phyloP scores from a whole-genome alignment of 2,329 filamentous ascomycete genomes.

The Exophiala phaeomuriformis region DNA sequence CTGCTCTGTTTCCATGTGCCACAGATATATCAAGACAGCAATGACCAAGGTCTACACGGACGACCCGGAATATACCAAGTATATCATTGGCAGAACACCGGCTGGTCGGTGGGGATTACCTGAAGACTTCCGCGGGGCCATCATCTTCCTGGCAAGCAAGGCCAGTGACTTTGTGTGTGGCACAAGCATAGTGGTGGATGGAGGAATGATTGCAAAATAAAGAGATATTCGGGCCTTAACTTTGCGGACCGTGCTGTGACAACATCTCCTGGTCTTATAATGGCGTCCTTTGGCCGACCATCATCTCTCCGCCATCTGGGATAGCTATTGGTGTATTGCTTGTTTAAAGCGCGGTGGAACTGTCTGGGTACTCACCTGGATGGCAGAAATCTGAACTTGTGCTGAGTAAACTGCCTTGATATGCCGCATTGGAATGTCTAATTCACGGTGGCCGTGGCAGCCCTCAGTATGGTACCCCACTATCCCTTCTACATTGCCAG shows the following conservation, averaged over 20 bases:
- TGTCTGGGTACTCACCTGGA: too few species aligned
- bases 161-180: constrained; percentile 78
- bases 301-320: too few species aligned
- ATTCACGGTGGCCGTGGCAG: too few species aligned
- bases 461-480: too few species aligned
- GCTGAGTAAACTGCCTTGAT: too few species aligned
- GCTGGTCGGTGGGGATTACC: constrained; percentile 74
- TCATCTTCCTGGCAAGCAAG: constrained; percentile 67
- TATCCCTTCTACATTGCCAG: too few species aligned
- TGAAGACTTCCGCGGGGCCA: constrained; percentile 79
- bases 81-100: constrained; percentile 72
- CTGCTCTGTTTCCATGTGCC: not conserved
- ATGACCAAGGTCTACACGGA: constrained; percentile 80
- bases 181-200: constrained; percentile 75
- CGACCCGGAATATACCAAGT: constrained; percentile 59
- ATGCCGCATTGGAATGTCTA: too few species aligned
- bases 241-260: not conserved
- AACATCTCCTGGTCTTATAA: too few species aligned
- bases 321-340: too few species aligned
- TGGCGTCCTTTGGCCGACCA: too few species aligned
- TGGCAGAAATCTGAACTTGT: too few species aligned
- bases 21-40: constrained; percentile 77
- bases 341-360: too few species aligned
- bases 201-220: constrained; percentile 63
- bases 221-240: not conserved